Base-by-base conservation (phyloP, 768 basidiomycete species). In the Chiua virens region DNA sequence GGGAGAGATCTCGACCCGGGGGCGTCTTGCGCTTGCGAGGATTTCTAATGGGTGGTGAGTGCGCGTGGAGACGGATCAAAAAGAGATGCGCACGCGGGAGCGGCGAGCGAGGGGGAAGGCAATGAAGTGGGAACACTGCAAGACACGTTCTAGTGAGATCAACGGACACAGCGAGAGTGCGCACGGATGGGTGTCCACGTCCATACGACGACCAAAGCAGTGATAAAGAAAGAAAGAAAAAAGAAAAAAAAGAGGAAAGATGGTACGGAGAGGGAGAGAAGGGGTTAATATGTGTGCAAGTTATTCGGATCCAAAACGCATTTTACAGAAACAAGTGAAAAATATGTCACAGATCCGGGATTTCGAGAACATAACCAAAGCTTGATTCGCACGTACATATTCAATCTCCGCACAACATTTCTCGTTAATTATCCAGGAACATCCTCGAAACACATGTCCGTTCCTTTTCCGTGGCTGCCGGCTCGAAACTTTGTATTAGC, bases 1-100 rank as follows among this genome's bases (percentile, higher is more conserved):
- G 49, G 5, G 62, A 54, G 47, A 27, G 55, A 55, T 56, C 67
- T 25, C 50, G 55, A 2, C 55, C 35, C 18, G 71, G 64, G n/a
- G 69, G 65, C 0, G 65, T 60, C 59, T 75, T 75, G 57, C 74
- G 74, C 57, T 75, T 75, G 61, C 73, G 73, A 21, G 72, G 59
- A 41, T 68, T 63, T 23, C 74, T 75, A 20, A 34, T 34, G 9
- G 42, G 23, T 18, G 20, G 43, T 59, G 46, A 56, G 57, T 38
- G 37, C 43, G 45, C 50, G 42, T 55, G 58, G 42, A 46, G 41
- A 53, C 45, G 52, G 59, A 63, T 56, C 56, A 58, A 34, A n/a
- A 47, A 15, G 49, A 14, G 20, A 45, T 48, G 58, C 67, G 52
- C 49, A 69, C 67, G 54, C 43, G 40, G 55, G 49, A 23, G 50